Base-by-base conservation (phyloP, 1,284 basidiomycete genomes). In the Trichosporon ovoides region DNA sequence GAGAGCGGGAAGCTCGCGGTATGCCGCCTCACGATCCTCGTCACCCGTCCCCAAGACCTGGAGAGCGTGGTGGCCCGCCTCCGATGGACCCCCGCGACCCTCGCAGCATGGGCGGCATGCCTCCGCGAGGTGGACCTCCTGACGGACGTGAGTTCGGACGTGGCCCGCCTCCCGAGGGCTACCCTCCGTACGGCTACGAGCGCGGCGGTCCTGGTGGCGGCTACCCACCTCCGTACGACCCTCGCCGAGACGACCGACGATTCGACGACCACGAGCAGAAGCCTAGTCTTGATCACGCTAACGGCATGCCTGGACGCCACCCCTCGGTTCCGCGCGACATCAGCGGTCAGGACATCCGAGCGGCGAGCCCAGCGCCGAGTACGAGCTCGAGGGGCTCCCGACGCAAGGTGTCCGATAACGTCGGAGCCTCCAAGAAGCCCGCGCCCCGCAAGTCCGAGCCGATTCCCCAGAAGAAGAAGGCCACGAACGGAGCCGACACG, bases 1-100 rank as follows among this genome's bases (percentile, higher is more conserved):
- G 70, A 14, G 77, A 76, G n/a, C 68, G 75, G 38, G 77, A 77
- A 36, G 57, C 60, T 16, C 61, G 61, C 24, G 62, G 48, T n/a
- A 43, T 64, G 54, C 50, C 55, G 0, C 64, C 62, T 7, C 54
- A 60, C 52, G 69, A 69, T 38, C 64, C 61, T 12, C 63, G 66
- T 19, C 68, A 69, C 2, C 69, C 68, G 12, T 73, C 72, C 2
- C 71, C 71, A 7, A 59, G 74, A 38, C 60, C 70, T 55, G 57
- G 52, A 4, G 70, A 74, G 38, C 63, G 68, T 34, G 56, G 53
- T 13, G 43, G 43, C 7, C 43, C 43, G 1, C 60, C 53, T 11
- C 58, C 56, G 22, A 57, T 49, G 11, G 53, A 57, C 36, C 59
- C 59, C n/a, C 56, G 57, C 31, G 66, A 66, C 31, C 55, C 55